Evolutionary conservation across 1,284 basidiomycete genomes (phyloP).

Genomic region (Papiliotrema nemorosa): DNA sequence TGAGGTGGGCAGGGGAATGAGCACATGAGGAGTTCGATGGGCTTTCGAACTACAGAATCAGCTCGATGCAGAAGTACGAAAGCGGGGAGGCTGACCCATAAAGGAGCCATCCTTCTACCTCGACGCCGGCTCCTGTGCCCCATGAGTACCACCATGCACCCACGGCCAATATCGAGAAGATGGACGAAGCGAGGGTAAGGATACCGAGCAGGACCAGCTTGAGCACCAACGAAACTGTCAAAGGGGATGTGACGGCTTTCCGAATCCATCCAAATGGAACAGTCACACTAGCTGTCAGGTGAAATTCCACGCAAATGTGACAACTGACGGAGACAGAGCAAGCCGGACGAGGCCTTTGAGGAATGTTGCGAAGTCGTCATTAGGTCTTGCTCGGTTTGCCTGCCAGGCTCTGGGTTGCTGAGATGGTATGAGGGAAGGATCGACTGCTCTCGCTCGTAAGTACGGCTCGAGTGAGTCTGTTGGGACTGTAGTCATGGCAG

Average conservation of each 20-base stretch:
- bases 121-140: constrained; percentile 42
- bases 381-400: neutral
- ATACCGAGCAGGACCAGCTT: constrained; percentile 35
- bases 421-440: constrained; percentile 8
- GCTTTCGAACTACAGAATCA: constrained; percentile 27
- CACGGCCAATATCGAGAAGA: constrained; percentile 42
- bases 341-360: constrained; percentile 25
- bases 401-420: neutral
- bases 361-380: constrained; percentile 38
- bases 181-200: constrained; percentile 33
- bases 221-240: constrained; percentile 43
- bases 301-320: neutral
- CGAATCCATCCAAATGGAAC: constrained; percentile 35
- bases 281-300: constrained; percentile 29
- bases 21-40: constrained; percentile 41
- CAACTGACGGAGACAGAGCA: constrained; percentile 33
- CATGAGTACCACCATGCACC: constrained; percentile 49
- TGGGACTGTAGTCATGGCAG: constrained; percentile 8
- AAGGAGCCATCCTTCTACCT: constrained; percentile 48
- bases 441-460: constrained; percentile 9
- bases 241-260: constrained; percentile 36
- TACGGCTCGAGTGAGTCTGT: constrained; percentile 16
- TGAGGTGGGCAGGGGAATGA: constrained; percentile 31
- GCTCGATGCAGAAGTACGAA: neutral
- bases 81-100: constrained; percentile 34